Evolutionary conservation across 1,284 basidiomycete species (phyloP).

Genomic region (Laetiporus sulphureus): DNA sequence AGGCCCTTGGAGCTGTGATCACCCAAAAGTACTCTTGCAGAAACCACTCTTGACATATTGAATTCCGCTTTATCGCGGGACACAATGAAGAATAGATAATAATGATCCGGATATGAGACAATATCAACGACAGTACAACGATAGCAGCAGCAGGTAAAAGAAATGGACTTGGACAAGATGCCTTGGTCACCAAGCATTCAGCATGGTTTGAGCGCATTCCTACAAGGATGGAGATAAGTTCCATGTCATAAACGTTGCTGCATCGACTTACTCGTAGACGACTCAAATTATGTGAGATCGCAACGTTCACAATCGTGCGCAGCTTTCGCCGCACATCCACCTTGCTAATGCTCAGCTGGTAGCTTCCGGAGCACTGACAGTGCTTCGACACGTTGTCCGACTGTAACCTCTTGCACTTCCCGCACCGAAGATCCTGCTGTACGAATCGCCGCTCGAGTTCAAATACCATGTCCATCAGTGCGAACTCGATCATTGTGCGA

Average conservation of each 20-base stretch:
- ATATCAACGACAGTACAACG: too few relatives aligned
- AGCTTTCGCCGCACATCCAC: slow-evolving; percentile 65
- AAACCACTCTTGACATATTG: too few relatives aligned
- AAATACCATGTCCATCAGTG: slow-evolving; percentile 75
- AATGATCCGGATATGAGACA: too few relatives aligned
- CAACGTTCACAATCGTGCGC: slow-evolving; percentile 76
- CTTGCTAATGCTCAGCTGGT: slow-evolving; percentile 65
- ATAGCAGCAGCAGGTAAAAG: too few relatives aligned
- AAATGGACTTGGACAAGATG: too few relatives aligned
- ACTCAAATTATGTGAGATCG: slow-evolving; percentile 61
- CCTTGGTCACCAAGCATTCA: slow-evolving; percentile 16
- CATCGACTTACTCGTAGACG: slow-evolving; percentile 52
- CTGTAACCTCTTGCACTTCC: slow-evolving; percentile 85
- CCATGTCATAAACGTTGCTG: background rate
- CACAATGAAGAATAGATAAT: too few relatives aligned
- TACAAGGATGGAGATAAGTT: background rate
- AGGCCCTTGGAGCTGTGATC: too few relatives aligned
- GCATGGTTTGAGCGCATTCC: slow-evolving; percentile 14
- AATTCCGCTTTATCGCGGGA: too few relatives aligned
- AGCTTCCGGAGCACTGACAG: slow-evolving; percentile 86
- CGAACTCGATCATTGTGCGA: slow-evolving; percentile 77
- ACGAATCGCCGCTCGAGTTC: slow-evolving; percentile 71
- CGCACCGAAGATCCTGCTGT: slow-evolving; percentile 87
- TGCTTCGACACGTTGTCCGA: slow-evolving; percentile 82
- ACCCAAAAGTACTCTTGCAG: too few relatives aligned